Conservation (phyloP, 306 rosid genomes). For the Astragalus membranaceus region DNA sequence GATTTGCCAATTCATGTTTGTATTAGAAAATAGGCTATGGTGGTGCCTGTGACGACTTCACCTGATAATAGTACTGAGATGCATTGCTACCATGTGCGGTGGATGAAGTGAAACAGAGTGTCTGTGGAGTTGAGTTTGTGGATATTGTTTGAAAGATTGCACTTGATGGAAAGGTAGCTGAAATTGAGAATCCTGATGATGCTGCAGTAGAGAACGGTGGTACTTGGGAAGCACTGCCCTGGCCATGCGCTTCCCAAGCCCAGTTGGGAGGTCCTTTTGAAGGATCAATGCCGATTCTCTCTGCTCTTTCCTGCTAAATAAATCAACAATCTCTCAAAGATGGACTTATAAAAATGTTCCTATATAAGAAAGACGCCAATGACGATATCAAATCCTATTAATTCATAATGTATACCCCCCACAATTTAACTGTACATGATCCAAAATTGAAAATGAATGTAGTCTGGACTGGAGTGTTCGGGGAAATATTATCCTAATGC, state of each 20-base stretch:
- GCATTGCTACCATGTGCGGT: constrained; percentile 33
- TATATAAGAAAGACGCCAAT: no score
- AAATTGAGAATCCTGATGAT: constrained; percentile 99
- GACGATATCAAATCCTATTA: background rate
- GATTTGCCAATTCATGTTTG: background rate
- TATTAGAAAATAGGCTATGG: constrained; percentile 23
- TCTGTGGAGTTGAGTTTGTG: constrained; percentile 34
- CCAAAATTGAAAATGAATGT: background rate
- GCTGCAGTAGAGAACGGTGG: constrained; percentile 94
- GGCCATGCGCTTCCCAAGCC: constrained; percentile 75
- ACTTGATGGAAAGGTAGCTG: constrained; percentile 58
- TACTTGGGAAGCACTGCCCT: constrained; percentile 50
- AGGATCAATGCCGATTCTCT: constrained; percentile 58
- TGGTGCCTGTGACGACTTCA: constrained; percentile 44
- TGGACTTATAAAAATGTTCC: background rate
- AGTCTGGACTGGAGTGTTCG: background rate
- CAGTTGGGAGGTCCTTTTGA: constrained; percentile 59
- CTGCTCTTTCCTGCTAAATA: constrained; percentile 69
- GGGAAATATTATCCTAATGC: constrained; percentile 5
- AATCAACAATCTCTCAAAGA: constrained; percentile 12
- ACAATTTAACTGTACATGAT: background rate
- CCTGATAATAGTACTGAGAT: constrained; percentile 44
- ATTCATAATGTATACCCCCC: background rate
- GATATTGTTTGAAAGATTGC: constrained; percentile 44
- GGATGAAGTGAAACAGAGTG: constrained; percentile 51